Conservation (phyloP, 2,329 filamentous ascomycete genomes). For the Pseudopyrenochaeta lycopersici region DNA sequence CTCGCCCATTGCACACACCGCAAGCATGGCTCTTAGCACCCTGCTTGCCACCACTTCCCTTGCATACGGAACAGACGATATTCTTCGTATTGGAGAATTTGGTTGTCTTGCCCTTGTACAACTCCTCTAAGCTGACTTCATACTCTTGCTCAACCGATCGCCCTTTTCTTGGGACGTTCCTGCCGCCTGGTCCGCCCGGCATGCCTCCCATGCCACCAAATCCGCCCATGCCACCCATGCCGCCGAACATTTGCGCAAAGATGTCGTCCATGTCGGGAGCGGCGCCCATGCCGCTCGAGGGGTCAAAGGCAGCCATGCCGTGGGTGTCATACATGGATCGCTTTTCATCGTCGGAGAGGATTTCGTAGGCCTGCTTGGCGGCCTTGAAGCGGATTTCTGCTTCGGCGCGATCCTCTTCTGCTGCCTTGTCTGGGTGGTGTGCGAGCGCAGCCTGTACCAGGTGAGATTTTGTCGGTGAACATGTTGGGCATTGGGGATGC, state of each 20-base stretch:
- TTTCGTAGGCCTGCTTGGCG: conserved; percentile 94
- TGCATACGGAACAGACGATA: conserved; percentile 85
- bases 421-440: conserved; percentile 95
- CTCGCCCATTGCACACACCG: conserved; percentile 83
- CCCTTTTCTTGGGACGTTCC: conserved; percentile 69
- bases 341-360: conserved; percentile 95
- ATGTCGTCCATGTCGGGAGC: conserved; percentile 89
- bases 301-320: conserved; percentile 95
- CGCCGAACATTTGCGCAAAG: conserved; percentile 85
- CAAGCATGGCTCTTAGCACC: conserved; percentile 87
- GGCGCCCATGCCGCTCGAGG: conserved; percentile 71
- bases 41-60: conserved; percentile 88
- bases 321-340: conserved; percentile 90
- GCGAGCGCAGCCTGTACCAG: conserved; percentile 77
- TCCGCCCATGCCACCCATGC: conserved; percentile 53
- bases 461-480: conserved; percentile 2
- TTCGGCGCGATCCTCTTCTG: conserved; percentile 82
- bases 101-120: conserved; percentile 98
- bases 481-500: conserved; percentile 24
- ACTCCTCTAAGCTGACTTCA: conserved; percentile 88
- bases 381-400: conserved; percentile 94
- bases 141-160: conserved; percentile 90
- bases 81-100: conserved; percentile 97
- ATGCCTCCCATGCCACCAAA: conserved; percentile 66
- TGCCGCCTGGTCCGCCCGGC: conserved; percentile 62